These are phyloP conservation scores for Fraxinus excelsior DNA, from an alignment of 257 asterid species.

Conservation along the genomic window DNA sequence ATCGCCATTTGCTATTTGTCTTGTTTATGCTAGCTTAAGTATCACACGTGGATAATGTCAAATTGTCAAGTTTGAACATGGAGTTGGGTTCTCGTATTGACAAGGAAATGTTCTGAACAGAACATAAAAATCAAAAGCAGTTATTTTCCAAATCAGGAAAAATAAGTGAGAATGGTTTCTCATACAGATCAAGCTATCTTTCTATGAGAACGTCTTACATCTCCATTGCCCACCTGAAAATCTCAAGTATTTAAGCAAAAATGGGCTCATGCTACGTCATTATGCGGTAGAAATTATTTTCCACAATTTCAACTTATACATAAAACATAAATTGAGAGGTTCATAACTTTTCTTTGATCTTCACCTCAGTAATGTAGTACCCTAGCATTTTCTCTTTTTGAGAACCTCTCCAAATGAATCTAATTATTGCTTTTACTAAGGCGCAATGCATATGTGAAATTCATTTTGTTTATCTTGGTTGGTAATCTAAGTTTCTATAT, in stretches of 20 bases:
- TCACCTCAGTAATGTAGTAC: background rate
- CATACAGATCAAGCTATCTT: conserved; percentile 1
- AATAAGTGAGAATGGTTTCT: background rate
- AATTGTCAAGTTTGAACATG: background rate
- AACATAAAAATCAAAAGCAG: background rate
- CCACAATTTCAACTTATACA: background rate
- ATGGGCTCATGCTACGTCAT: background rate
- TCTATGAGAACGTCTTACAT: background rate
- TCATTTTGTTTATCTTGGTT: no score
- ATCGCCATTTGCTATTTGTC: background rate
- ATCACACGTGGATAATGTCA: background rate
- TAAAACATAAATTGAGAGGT: background rate
- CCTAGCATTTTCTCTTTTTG: background rate
- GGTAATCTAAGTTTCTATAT: no score
- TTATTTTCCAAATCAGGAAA: background rate
- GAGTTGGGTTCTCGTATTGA: background rate
- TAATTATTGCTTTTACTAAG: background rate
- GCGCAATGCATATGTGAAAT: background rate
- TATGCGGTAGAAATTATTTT: background rate
- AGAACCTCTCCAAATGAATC: background rate
- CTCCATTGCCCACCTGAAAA: background rate
- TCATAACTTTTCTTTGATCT: background rate
- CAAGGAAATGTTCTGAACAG: background rate
- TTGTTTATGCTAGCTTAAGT: background rate
- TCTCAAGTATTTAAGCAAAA: background rate